Percentiles rank a stretch among this genome's conserved stretches.
phyloP scores from a whole-genome alignment of 805 yeast genomes.

The Candida suzukii region DNA sequence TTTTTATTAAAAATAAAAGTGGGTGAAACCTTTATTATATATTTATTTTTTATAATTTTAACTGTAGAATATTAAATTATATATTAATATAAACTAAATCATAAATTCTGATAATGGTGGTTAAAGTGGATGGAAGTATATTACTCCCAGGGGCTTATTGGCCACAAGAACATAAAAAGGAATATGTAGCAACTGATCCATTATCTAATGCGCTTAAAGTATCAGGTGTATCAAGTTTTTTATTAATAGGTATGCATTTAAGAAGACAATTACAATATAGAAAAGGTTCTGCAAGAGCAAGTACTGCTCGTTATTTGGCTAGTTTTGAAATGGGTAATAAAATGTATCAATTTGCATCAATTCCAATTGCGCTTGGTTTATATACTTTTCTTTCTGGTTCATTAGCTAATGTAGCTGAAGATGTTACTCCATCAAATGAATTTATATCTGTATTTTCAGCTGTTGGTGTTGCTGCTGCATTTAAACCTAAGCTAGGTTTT shows the following conservation, averaged over 20 bases:
- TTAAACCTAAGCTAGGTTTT: slow-evolving; percentile 19
- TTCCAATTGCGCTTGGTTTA: slow-evolving; percentile 27
- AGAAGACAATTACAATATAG: slow-evolving; percentile 28
- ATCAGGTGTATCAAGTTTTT: slow-evolving; percentile 21
- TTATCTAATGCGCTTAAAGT: slow-evolving; percentile 20
- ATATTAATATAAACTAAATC: background rate
- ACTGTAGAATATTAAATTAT: background rate
- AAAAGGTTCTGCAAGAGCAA: slow-evolving; percentile 31
- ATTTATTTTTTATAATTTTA: background rate
- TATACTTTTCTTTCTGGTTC: slow-evolving; percentile 25
- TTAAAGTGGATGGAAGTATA: background rate
- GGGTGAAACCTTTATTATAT: too few species aligned
- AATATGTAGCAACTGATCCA: slow-evolving; percentile 23
- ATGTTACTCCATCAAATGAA: slow-evolving; percentile 20
- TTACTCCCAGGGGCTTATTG: slow-evolving; percentile 23
- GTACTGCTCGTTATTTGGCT: slow-evolving; percentile 25
- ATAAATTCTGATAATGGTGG: background rate
- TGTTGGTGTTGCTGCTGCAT: slow-evolving; percentile 16
- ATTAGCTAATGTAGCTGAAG: slow-evolving; percentile 24
- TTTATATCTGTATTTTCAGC: slow-evolving; percentile 19
- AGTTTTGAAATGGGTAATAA: slow-evolving; percentile 18
- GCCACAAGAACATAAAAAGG: slow-evolving; percentile 10
- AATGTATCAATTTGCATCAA: slow-evolving; percentile 23
- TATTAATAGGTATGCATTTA: slow-evolving; percentile 29
- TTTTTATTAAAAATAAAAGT: too few species aligned